Conservation (phyloP, 306 rosid genomes). For the Quercus berberidifolia region DNA sequence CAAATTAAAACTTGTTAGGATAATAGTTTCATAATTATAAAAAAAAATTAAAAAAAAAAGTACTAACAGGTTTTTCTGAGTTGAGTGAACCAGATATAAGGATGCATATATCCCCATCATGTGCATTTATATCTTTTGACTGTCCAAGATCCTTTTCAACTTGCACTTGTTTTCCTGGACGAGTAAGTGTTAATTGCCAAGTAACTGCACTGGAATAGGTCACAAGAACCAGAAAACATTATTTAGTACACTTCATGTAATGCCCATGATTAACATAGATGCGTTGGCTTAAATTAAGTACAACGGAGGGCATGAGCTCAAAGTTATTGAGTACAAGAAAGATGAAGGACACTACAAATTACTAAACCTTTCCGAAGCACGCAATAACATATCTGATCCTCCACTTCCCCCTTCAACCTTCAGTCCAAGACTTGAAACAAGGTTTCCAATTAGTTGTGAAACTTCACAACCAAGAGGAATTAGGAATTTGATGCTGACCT, state of each 20-base stretch:
- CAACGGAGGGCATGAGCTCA: too few relatives aligned
- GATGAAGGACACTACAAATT: constrained; percentile 5
- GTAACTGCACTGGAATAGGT: constrained; percentile 58
- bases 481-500: constrained; percentile 71
- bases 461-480: constrained; percentile 72
- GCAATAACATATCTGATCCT: constrained; percentile 72
- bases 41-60: background rate
- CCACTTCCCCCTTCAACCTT: constrained; percentile 57
- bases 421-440: constrained; percentile 67
- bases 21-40: background rate
- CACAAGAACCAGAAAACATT: constrained; percentile 20
- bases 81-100: constrained; percentile 62
- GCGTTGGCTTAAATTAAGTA: background rate
- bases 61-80: constrained; percentile 73
- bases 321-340: background rate
- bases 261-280: background rate
- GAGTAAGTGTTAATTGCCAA: constrained; percentile 73
- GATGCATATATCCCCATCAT: constrained; percentile 51
- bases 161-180: constrained; percentile 41
- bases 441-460: constrained; percentile 65
- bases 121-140: constrained; percentile 26
- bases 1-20: constrained; percentile 10
- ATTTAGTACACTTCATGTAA: constrained; percentile 6
- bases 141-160: constrained; percentile 30
- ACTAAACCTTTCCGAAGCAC: constrained; percentile 81